phyloP scores from a whole-genome alignment of 768 basidiomycete species.

The Podaxis sp. region DNA sequence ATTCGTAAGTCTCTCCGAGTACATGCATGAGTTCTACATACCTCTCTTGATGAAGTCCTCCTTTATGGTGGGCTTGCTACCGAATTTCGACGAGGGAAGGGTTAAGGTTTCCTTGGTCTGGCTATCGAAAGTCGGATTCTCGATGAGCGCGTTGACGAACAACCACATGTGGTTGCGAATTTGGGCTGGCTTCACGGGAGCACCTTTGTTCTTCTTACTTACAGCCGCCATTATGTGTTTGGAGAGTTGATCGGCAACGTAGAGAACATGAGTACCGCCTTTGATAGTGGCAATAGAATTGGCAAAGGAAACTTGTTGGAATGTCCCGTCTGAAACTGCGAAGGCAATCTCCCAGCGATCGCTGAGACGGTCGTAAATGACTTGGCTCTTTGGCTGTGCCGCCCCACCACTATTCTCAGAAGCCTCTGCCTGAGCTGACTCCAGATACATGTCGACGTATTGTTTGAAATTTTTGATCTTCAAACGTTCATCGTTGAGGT shows the following conservation, averaged over 20 bases:
- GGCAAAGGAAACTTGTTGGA: constrained; percentile 95
- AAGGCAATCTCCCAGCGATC: constrained; percentile 95
- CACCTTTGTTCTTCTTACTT: constrained; percentile 95
- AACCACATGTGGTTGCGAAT: constrained; percentile 99
- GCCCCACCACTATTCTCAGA: constrained; percentile 74
- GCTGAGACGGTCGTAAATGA: constrained; percentile 79
- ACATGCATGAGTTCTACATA: constrained; percentile 26
- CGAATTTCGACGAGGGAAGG: constrained; percentile 82
- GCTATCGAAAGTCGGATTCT: constrained; percentile 98
- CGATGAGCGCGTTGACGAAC: constrained; percentile 92
- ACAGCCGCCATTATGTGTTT: constrained; percentile 80
- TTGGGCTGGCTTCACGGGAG: constrained; percentile 88
- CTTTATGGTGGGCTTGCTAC: constrained; percentile 75
- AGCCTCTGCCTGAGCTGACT: constrained; percentile 68
- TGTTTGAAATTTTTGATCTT: constrained; percentile 96
- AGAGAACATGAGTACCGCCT: constrained; percentile 89
- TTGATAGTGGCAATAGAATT: constrained; percentile 97
- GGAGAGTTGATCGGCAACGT: constrained; percentile 84
- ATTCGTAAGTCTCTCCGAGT: neutral
- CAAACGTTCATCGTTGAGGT: constrained; percentile 84
- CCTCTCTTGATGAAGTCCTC: constrained; percentile 98
- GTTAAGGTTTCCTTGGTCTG: constrained; percentile 98
- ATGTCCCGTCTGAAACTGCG: constrained; percentile 86
- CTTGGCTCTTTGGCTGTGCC: constrained; percentile 64
- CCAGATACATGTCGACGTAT: constrained; percentile 92